Evolutionary conservation across 331 rosid genomes (phyloP).

Genomic region (Dryas integrifolia): DNA sequence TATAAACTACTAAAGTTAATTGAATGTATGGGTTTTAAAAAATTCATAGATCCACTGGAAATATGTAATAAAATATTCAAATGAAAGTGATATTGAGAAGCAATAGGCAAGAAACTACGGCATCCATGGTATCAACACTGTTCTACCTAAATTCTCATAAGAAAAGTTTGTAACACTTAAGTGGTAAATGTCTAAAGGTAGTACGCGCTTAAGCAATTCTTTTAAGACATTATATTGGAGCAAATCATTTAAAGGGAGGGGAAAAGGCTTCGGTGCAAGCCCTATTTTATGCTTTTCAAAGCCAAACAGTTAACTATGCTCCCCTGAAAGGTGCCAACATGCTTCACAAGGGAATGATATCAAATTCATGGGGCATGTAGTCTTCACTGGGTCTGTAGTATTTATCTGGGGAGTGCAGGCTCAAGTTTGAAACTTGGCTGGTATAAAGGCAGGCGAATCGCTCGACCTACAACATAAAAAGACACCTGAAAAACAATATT

Average conservation of each 20-base stretch:
- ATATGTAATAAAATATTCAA: background rate
- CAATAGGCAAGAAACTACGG: background rate
- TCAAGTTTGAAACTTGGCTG: slow-evolving; percentile 87
- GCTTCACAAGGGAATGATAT: slow-evolving; percentile 50
- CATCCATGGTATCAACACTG: background rate
- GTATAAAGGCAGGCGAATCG: slow-evolving; percentile 96
- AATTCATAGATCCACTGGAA: background rate
- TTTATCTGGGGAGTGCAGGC: slow-evolving; percentile 82
- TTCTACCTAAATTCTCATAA: background rate
- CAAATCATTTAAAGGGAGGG: background rate
- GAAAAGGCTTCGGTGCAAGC: background rate
- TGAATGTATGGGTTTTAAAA: no score
- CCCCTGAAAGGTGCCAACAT: slow-evolving; percentile 4
- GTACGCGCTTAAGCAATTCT: background rate
- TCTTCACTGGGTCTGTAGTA: slow-evolving; percentile 97
- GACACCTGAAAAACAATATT: background rate
- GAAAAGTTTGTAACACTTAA: background rate
- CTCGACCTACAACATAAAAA: slow-evolving; percentile 62
- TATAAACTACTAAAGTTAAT: no score
- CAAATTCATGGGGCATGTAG: slow-evolving; percentile 90
- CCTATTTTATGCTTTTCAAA: slow-evolving; percentile 19
- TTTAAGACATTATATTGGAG: background rate
- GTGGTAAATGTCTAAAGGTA: background rate
- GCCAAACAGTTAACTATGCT: slow-evolving; percentile 11
- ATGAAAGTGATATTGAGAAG: background rate